Base-by-base conservation (phyloP, 306 rosid species). In the Quercus aquifolioides region DNA sequence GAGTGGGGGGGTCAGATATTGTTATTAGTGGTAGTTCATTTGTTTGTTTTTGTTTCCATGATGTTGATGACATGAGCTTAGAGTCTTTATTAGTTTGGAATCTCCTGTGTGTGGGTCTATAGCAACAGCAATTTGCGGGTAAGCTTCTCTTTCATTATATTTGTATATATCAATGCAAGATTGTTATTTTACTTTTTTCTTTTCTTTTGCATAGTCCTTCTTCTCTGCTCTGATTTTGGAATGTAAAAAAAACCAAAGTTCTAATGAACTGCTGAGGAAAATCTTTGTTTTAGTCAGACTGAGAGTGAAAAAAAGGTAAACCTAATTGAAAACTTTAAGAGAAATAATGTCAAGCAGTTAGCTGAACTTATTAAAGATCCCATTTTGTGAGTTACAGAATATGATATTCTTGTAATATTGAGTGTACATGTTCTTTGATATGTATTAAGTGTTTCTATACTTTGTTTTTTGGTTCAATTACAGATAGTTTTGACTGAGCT, bases 61-160 rank as follows among this genome's bases (percentile, higher is more conserved):
- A 86, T 88, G 79, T 79, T 79, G 91, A 79, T 82, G 74, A 33
- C 60, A 77, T 60, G 76, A 64, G 26, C 23, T 67, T 33, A 71
- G 79, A 74, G 81, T 84, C 11, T 82, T 79, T 78, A 57, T 80
- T 81, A 79, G 73, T 17, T 81, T 85, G 78, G 76, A 69, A 55
- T 41, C 55, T 86, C 74, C 54, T 75, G 1, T 72, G 7, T 73
- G 79, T 82, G 78, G 84, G 74, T 81, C 81, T 74, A 65, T 3
- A 64, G 26, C 74, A 62, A 55, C 78, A 77, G 51, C 55, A 69
- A 54, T 72, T 78, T 59, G 78, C 82, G 74, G 79, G 83, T 84
- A 31, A 54, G 76, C 56, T 17, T 73, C 43, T 78, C 60, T 74
- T 69, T 13, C 76, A 41, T 3, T 5, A 55, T 67, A 5, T n/a